phyloP scores from a whole-genome alignment of 2,329 filamentous ascomycete species.

The Ascocoryne sarcoides region DNA sequence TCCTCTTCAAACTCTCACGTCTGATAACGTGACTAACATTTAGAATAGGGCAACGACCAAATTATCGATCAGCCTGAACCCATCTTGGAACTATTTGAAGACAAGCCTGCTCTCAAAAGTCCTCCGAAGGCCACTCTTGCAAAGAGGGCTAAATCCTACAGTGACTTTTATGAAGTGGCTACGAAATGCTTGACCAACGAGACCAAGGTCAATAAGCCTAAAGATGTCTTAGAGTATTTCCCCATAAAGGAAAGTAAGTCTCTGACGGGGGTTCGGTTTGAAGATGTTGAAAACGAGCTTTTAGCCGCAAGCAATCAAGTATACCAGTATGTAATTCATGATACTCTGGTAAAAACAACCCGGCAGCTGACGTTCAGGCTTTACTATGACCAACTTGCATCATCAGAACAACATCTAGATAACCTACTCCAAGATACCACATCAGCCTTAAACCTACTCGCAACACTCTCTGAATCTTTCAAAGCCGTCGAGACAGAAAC shows the following conservation, averaged over 20 bases:
- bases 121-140: constrained; percentile 59
- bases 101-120: constrained; percentile 42
- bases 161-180: constrained; percentile 62
- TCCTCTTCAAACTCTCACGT: constrained; percentile 19
- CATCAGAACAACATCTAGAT: constrained; percentile 76
- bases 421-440: constrained; percentile 70
- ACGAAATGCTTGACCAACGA: constrained; percentile 48
- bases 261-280: constrained; percentile 31
- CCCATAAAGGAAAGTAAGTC: background rate
- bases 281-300: constrained; percentile 54
- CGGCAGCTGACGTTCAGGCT: constrained; percentile 37
- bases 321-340: constrained; percentile 57
- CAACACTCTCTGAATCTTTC: constrained; percentile 77
- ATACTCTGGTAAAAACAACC: background rate
- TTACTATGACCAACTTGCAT: constrained; percentile 71
- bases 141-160: constrained; percentile 67
- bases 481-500: constrained; percentile 82
- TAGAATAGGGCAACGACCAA: constrained; percentile 39
- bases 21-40: background rate
- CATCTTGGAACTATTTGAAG: constrained; percentile 51
- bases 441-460: constrained; percentile 65
- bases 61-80: constrained; percentile 43
- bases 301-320: constrained; percentile 76
- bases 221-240: constrained; percentile 15
- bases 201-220: constrained; percentile 22